These are phyloP conservation scores for Talaromyces funiculosus DNA, from an alignment of 2,329 filamentous ascomycete species.

Conservation along the genomic window DNA sequence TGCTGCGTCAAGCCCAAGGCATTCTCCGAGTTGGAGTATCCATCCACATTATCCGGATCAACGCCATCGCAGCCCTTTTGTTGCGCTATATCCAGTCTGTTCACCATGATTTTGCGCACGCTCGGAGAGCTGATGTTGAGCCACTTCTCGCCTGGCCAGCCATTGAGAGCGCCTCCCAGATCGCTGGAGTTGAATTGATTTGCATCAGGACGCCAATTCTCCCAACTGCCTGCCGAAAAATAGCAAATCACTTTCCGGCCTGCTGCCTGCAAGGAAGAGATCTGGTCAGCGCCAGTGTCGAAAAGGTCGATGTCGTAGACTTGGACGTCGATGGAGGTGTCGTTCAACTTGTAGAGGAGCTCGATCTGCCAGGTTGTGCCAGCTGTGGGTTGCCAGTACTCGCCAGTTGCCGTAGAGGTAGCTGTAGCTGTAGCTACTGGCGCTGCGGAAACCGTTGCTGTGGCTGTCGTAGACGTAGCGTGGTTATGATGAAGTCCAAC, in stretches of 20 bases:
- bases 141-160: conserved; percentile 65
- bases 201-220: conserved; percentile 57
- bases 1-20: conserved; percentile 54
- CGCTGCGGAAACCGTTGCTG: background rate
- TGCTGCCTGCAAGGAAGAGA: conserved; percentile 44
- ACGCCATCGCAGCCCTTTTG: conserved; percentile 63
- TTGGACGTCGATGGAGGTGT: conserved; percentile 47
- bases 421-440: background rate
- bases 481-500: background rate
- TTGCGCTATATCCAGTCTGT: conserved; percentile 54
- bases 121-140: conserved; percentile 52
- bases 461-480: background rate
- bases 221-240: conserved; percentile 66
- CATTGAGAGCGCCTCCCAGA: conserved; percentile 53
- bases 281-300: conserved; percentile 44
- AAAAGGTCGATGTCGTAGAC: conserved; percentile 61
- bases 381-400: conserved; percentile 49
- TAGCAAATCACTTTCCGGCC: conserved; percentile 66
- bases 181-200: conserved; percentile 51
- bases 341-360: conserved; percentile 38
- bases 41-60: conserved; percentile 67
- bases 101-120: conserved; percentile 61
- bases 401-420: background rate
- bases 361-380: conserved; percentile 59
- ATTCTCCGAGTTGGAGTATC: conserved; percentile 58